Evolutionary conservation across 495 filamentous ascomycete species (phyloP).

Genomic region (Xylaria telfairii): DNA sequence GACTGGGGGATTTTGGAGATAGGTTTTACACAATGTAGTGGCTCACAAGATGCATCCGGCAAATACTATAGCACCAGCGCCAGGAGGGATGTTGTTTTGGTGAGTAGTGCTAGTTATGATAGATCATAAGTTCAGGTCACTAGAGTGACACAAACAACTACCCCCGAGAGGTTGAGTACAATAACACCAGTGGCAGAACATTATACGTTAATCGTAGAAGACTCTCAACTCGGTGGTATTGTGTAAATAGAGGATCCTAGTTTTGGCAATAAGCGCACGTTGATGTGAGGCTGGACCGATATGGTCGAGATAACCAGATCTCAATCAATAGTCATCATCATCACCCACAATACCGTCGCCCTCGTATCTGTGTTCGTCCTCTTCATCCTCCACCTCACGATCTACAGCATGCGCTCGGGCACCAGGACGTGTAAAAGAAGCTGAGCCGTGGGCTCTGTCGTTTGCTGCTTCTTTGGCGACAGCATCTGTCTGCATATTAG

Average conservation of each 20-base stretch:
- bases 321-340: slow-evolving; percentile 48
- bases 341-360: slow-evolving; percentile 52
- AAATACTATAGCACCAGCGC: background rate
- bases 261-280: background rate
- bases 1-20: slow-evolving; percentile 95
- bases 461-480: slow-evolving; percentile 49
- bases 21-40: slow-evolving; percentile 88
- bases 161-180: background rate
- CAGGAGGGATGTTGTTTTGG: background rate
- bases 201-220: background rate
- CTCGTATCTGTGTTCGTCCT: slow-evolving; percentile 50
- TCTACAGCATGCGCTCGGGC: slow-evolving; percentile 51
- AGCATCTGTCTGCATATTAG: slow-evolving; percentile 43
- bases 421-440: slow-evolving; percentile 33
- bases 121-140: background rate
- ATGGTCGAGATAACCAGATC: background rate
- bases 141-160: background rate
- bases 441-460: slow-evolving; percentile 31
- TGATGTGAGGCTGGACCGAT: too few species aligned
- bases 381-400: slow-evolving; percentile 52
- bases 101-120: background rate
- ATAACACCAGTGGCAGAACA: background rate
- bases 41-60: background rate
- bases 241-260: background rate
- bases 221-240: background rate